Evolutionary conservation across 176 grass and related monocot species (phyloP), one percentile per base, ranked within the genome.

Genomic region (Carex parvula): DNA sequence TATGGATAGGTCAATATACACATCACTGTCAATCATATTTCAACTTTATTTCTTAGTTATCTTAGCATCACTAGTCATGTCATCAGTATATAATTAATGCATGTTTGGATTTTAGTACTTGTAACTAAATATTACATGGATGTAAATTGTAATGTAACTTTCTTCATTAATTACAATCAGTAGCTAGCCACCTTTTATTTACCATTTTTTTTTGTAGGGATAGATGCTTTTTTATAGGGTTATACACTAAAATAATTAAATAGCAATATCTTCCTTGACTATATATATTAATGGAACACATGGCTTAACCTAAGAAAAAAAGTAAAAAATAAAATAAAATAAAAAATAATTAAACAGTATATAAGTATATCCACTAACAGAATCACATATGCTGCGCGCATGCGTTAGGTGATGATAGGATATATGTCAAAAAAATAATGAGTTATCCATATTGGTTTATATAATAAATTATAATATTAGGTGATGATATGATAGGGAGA

Each of bases 21-120:
- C 71, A 54, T 75, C 71, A 75, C 11, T n/a, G 2, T 75, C 48
- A 54, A 75, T 75, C 71, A 26, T 54, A n/a, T 71, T 42, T 21
- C 39, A 71, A 71, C 68, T 46, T 71, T 12, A 42, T 70, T 70
- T 70, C 68, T 44, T 44, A 70, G 17, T 44, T 16, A 75, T 53
- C 44, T 12, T 44, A 20, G 39, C 39, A 71, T 71, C 64, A 37
- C 14, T 26, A 70, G 67, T 70, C 13, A 42, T 42, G 65, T 69
- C 65, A 69, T 29, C 26, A 26, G 26, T 26, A 26, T 29, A 29
- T 4, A 35, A 24, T 24, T 35, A 35, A 35, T 35, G 33, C 33
- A 35, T 35, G 39, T 69, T 32, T 69, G 37, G 33, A 70, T 70
- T n/a, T 70, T 70, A 17, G 58, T 60, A 39, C 7, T 70, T 44